phyloP scores from a whole-genome alignment of 2,329 filamentous ascomycete species.

The Escovopsis sp. region DNA sequence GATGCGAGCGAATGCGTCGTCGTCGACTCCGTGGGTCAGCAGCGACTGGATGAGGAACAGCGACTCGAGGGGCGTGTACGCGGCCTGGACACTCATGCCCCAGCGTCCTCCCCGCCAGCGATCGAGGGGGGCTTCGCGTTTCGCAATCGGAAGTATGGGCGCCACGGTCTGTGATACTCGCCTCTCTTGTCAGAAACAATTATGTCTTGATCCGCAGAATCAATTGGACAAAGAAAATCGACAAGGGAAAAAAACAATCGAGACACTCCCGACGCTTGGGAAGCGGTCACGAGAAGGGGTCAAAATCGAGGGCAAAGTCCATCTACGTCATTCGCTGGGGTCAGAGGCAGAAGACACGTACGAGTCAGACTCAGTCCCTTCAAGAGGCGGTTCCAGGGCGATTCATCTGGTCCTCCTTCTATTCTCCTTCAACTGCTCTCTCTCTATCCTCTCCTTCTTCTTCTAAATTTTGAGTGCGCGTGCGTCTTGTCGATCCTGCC shows the following conservation, averaged over 20 bases:
- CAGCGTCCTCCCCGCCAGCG: constrained; percentile 38
- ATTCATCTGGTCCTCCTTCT: constrained; percentile 13
- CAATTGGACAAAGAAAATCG: neutral
- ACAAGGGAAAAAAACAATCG: neutral
- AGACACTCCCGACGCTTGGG: no score
- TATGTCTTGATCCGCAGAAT: neutral
- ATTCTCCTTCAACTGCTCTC: constrained; percentile 8
- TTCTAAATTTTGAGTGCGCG: no score
- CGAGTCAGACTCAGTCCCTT: constrained; percentile 15
- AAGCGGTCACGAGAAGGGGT: no score
- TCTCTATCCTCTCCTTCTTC: neutral
- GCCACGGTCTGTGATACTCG: constrained; percentile 28
- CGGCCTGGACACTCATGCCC: constrained; percentile 43
- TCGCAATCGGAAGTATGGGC: constrained; percentile 38
- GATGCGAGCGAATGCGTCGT: constrained; percentile 53
- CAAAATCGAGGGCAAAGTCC: neutral
- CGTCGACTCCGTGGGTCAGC: constrained; percentile 49
- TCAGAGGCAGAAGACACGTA: constrained; percentile 14
- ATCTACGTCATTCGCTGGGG: constrained; percentile 13
- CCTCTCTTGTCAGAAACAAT: neutral
- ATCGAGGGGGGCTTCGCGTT: constrained; percentile 40
- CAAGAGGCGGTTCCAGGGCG: constrained; percentile 11
- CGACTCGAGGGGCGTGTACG: constrained; percentile 75
- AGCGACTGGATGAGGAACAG: constrained; percentile 74
- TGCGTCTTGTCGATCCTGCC: no score